phyloP scores from a whole-genome alignment of 2,329 filamentous ascomycete species.

The Ceratocystis cubensis region DNA sequence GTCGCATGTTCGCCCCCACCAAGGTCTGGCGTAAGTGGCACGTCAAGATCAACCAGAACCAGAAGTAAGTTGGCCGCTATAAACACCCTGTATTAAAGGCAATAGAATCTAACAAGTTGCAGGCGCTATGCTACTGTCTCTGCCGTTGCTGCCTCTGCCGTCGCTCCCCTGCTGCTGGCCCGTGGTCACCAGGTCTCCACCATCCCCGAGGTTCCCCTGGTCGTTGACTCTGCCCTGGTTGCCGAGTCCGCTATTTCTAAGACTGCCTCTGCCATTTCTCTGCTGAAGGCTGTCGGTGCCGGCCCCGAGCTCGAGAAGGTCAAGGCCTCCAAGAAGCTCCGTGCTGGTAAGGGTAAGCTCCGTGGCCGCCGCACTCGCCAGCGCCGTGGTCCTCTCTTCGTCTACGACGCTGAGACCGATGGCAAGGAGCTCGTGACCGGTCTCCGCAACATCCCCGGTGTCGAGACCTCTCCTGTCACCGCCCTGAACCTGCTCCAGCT shows the following conservation, averaged over 20 bases:
- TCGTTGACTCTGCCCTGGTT: constrained; percentile 85
- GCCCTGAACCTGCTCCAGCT: constrained; percentile 97
- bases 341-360: constrained; percentile 98
- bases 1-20: constrained; percentile 99
- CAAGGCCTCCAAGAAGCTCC: constrained; percentile 89
- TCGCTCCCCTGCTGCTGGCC: constrained; percentile 86
- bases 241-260: constrained; percentile 66
- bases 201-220: constrained; percentile 92
- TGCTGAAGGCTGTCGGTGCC: constrained; percentile 85
- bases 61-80: constrained; percentile 56
- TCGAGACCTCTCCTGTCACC: constrained; percentile 90
- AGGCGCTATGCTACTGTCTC: constrained; percentile 97
- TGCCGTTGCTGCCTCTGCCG: constrained; percentile 90
- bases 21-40: constrained; percentile 99
- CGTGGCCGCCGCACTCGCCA: constrained; percentile 92
- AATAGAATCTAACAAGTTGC: constrained; percentile 25
- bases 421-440: constrained; percentile 86
- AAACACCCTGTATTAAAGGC: neutral
- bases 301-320: constrained; percentile 89
- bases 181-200: constrained; percentile 90
- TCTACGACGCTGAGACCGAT: constrained; percentile 93
- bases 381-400: constrained; percentile 91
- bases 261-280: constrained; percentile 74
- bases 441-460: constrained; percentile 98
- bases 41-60: constrained; percentile 98